These are phyloP conservation scores for Dinochytrium kinnereticum DNA, from an alignment of 371 early-diverging fungal species.

Conservation along the genomic window DNA sequence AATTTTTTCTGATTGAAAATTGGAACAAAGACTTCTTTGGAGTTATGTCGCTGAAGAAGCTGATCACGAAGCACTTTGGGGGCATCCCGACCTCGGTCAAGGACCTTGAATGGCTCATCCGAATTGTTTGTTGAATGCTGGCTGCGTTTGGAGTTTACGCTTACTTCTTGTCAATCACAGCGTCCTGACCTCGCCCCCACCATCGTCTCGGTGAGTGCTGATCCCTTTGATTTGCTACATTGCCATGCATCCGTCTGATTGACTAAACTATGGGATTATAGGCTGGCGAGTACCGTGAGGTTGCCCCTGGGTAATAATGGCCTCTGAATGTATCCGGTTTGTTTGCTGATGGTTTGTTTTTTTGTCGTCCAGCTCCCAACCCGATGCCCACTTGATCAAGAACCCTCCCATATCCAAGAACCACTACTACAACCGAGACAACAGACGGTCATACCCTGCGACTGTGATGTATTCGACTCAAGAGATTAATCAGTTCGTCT, in stretches of 20 bases:
- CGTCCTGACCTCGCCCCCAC: conserved; percentile 22
- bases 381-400: conserved; percentile 30
- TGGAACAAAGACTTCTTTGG: too few relatives aligned
- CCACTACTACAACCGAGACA: conserved; percentile 89
- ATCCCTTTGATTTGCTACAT: too few relatives aligned
- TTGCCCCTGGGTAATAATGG: conserved; percentile 44
- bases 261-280: conserved; percentile 8
- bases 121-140: conserved; percentile 34
- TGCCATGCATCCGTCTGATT: not conserved
- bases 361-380: conserved; percentile 37
- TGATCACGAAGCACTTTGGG: conserved; percentile 48
- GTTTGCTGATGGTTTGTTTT: not conserved
- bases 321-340: not conserved
- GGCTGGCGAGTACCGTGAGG: conserved; percentile 47
- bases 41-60: conserved; percentile 26
- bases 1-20: too few relatives aligned
- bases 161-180: conserved; percentile 15
- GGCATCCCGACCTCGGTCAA: conserved; percentile 41
- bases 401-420: conserved; percentile 66
- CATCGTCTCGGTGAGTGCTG: conserved; percentile 21
- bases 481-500: conserved; percentile 31
- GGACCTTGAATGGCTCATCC: conserved; percentile 46
- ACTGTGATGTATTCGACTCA: conserved; percentile 72
- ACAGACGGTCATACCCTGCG: conserved; percentile 89
- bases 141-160: not conserved